Evolutionary conservation across 345 rosid species (phyloP).

Genomic region (Gossypium rotundifolium): DNA sequence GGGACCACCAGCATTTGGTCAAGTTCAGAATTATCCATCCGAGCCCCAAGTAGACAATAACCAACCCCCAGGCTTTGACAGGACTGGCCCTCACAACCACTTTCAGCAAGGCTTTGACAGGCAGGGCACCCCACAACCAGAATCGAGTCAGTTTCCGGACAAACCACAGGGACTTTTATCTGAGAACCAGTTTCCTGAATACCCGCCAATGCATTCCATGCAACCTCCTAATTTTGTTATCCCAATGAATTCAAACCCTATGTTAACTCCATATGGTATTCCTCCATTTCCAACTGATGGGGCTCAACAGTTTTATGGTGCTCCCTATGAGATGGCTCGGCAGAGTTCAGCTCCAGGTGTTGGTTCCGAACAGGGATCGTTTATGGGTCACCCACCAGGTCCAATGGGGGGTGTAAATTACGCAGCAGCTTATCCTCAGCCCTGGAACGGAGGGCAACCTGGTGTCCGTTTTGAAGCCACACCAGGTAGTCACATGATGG

Average conservation of each 20-base stretch:
- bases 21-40: constrained; percentile 39
- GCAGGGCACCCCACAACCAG: constrained; percentile 37
- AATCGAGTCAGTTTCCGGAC: constrained; percentile 46
- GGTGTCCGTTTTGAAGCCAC: constrained; percentile 29
- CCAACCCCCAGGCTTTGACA: constrained; percentile 60
- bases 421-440: constrained; percentile 49
- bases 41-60: constrained; percentile 38
- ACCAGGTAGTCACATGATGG: constrained; percentile 33
- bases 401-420: constrained; percentile 46
- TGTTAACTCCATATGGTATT: constrained; percentile 52
- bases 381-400: constrained; percentile 62
- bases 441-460: constrained; percentile 58
- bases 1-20: constrained; percentile 46
- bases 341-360: constrained; percentile 47
- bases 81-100: constrained; percentile 35
- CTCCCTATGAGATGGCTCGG: constrained; percentile 50
- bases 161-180: constrained; percentile 45
- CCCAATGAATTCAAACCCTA: constrained; percentile 60
- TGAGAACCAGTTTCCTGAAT: constrained; percentile 48
- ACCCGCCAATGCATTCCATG: constrained; percentile 57
- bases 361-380: constrained; percentile 67
- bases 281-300: constrained; percentile 66
- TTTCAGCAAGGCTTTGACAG: constrained; percentile 34
- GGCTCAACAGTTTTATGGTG: constrained; percentile 54
- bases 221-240: constrained; percentile 58